Percentiles rank a stretch among this genome's conserved stretches.
Conservation (phyloP, 495 filamentous ascomycete species). For the Entonaema liquescens region DNA sequence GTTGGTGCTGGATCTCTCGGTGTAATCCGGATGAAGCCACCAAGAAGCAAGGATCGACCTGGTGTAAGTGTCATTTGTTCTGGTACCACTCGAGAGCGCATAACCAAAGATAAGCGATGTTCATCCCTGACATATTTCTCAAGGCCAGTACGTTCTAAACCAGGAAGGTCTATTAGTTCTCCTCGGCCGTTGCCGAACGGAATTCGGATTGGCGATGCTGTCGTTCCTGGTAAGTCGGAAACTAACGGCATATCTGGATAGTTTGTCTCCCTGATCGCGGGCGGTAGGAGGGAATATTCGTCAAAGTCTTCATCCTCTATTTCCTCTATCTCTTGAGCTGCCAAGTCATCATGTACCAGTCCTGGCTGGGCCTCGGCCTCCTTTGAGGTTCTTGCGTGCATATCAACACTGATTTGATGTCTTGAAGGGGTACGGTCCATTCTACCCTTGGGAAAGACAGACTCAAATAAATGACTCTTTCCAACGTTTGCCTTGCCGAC, state of each 20-base stretch:
- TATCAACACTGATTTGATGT: conserved; percentile 47
- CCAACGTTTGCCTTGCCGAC: conserved; percentile 98
- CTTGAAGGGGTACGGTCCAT: conserved; percentile 51
- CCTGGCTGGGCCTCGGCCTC: conserved; percentile 29
- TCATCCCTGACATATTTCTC: conserved; percentile 71
- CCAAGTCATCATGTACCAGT: conserved; percentile 36
- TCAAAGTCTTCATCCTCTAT: conserved; percentile 38
- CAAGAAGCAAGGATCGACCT: conserved; percentile 83
- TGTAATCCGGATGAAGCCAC: conserved; percentile 89
- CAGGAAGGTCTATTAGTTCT: conserved; percentile 94
- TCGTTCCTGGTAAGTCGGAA: conserved; percentile 89
- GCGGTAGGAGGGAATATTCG: conserved; percentile 70
- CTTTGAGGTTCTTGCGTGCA: conserved; percentile 32
- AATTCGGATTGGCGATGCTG: conserved; percentile 89
- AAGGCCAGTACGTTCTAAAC: conserved; percentile 77
- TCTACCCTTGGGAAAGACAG: conserved; percentile 83
- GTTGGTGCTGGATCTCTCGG: conserved; percentile 68
- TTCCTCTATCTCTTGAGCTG: conserved; percentile 37
- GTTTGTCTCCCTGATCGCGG: conserved; percentile 71
- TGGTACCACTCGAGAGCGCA: conserved; percentile 74
- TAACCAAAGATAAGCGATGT: conserved; percentile 71
- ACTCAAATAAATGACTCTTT: conserved; percentile 89
- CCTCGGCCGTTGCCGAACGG: conserved; percentile 85
- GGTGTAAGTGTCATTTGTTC: conserved; percentile 75
- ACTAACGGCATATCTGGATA: conserved; percentile 85